Conservation (phyloP, 2,329 filamentous ascomycete species). For the Scedosporium minutisporum region DNA sequence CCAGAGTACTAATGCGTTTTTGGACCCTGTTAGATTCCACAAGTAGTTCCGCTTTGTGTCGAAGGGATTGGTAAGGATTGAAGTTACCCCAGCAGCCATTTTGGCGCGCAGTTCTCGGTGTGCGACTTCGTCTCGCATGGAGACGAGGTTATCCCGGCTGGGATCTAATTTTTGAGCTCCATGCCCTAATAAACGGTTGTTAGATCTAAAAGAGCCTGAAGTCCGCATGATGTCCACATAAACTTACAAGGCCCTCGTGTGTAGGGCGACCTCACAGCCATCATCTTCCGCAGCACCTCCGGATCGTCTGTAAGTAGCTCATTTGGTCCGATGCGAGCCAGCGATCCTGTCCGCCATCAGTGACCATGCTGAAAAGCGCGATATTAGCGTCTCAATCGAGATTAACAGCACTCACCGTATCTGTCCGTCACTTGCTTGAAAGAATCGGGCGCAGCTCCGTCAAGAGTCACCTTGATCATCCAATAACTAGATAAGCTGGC, state of each 20-base stretch:
- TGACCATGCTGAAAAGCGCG: neutral
- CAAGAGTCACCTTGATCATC: conserved; percentile 17
- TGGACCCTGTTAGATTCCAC: neutral
- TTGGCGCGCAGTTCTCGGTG: conserved; percentile 34
- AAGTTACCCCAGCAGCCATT: conserved; percentile 35
- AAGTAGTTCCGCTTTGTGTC: neutral
- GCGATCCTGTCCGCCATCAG: conserved; percentile 15
- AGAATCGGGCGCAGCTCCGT: conserved; percentile 1
- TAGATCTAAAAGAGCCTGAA: conserved; percentile 22
- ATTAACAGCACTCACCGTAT: conserved; percentile 14
- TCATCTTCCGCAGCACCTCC: conserved; percentile 25
- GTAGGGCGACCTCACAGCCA: conserved; percentile 25
- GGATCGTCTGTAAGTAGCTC: conserved; percentile 30
- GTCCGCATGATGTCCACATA: conserved; percentile 12
- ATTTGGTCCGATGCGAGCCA: conserved; percentile 34
- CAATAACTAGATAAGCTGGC: conserved; percentile 30
- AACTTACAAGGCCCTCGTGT: conserved; percentile 17
- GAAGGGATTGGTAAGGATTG: neutral
- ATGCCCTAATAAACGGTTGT: conserved; percentile 27
- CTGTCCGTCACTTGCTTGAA: conserved; percentile 17
- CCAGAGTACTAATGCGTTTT: neutral
- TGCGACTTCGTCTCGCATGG: conserved; percentile 33
- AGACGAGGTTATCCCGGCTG: conserved; percentile 42
- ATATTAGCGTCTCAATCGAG: neutral
- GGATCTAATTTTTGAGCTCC: conserved; percentile 40